Evolutionary conservation across 495 filamentous ascomycete genomes (phyloP).

Genomic region (Aspergillus asperescens): DNA sequence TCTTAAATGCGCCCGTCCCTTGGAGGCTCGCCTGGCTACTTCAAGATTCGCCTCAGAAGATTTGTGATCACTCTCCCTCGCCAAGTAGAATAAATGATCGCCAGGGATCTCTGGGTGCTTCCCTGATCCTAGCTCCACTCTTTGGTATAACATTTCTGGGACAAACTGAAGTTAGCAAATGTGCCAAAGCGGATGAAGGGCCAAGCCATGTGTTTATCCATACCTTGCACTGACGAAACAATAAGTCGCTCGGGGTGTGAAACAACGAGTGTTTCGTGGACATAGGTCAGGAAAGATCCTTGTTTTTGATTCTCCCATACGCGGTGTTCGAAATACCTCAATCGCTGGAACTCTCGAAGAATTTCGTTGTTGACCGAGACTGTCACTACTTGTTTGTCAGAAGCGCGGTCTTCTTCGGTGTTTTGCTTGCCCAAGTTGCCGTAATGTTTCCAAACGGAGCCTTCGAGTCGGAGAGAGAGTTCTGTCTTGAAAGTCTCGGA

Average conservation of each 20-base stretch:
- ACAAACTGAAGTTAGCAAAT: neutral
- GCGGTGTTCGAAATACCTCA: conserved; percentile 1
- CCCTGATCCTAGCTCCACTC: neutral
- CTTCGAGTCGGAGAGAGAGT: neutral
- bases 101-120: neutral
- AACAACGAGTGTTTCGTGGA: neutral
- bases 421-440: neutral
- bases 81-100: conserved; percentile 2
- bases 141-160: neutral
- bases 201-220: neutral
- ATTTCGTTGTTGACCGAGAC: neutral
- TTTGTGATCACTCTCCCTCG: neutral
- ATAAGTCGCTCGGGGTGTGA: neutral
- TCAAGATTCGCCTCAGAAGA: conserved; percentile 6
- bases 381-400: neutral
- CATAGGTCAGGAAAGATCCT: neutral
- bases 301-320: neutral
- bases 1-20: conserved; percentile 3
- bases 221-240: conserved; percentile 3
- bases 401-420: neutral
- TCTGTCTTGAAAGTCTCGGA: neutral
- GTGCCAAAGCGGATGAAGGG: neutral
- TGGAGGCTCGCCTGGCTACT: neutral
- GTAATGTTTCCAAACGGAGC: neutral
- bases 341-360: neutral